Conservation (phyloP, 768 basidiomycete genomes). For the Tulasnella sp. region DNA sequence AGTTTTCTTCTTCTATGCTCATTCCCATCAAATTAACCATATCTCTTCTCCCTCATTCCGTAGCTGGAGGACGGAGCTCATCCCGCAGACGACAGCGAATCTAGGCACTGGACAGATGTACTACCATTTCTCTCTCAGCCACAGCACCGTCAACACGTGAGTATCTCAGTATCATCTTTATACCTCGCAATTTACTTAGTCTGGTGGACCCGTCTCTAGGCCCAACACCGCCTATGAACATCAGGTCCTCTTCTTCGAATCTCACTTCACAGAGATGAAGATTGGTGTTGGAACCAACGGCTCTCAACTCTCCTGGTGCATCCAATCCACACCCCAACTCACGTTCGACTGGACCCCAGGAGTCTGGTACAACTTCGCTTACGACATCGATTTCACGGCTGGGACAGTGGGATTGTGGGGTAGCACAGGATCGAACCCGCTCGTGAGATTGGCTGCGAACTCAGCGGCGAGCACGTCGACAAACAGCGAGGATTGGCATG, state of each 20-base stretch:
- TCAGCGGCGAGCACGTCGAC: slow-evolving; percentile 42
- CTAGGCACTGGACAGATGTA: slow-evolving; percentile 47
- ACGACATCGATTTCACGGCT: slow-evolving; percentile 51
- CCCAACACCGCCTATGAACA: slow-evolving; percentile 44
- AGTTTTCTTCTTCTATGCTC: neutral
- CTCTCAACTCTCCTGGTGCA: slow-evolving; percentile 45
- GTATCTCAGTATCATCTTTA: slow-evolving; percentile 16
- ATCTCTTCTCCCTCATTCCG: no score
- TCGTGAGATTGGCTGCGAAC: slow-evolving; percentile 41
- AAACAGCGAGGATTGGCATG: slow-evolving; percentile 28
- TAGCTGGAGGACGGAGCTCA: slow-evolving; percentile 24
- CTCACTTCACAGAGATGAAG: slow-evolving; percentile 55
- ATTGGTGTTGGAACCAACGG: slow-evolving; percentile 43
- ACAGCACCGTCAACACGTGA: slow-evolving; percentile 38
- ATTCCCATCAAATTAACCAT: neutral
- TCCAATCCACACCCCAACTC: slow-evolving; percentile 39
- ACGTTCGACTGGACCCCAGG: slow-evolving; percentile 40
- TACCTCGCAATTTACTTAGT: neutral
- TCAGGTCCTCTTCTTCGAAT: slow-evolving; percentile 42
- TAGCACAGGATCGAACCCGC: slow-evolving; percentile 38
- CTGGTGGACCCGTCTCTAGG: neutral
- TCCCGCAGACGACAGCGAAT: slow-evolving; percentile 39
- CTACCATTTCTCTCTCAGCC: slow-evolving; percentile 52
- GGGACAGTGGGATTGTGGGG: slow-evolving; percentile 49
- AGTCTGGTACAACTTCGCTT: slow-evolving; percentile 57